Percentiles rank a stretch among this genome's conserved stretches.
Evolutionary conservation across 805 yeast species (phyloP).

Genomic region (Sungouiozyma intestinalis): DNA sequence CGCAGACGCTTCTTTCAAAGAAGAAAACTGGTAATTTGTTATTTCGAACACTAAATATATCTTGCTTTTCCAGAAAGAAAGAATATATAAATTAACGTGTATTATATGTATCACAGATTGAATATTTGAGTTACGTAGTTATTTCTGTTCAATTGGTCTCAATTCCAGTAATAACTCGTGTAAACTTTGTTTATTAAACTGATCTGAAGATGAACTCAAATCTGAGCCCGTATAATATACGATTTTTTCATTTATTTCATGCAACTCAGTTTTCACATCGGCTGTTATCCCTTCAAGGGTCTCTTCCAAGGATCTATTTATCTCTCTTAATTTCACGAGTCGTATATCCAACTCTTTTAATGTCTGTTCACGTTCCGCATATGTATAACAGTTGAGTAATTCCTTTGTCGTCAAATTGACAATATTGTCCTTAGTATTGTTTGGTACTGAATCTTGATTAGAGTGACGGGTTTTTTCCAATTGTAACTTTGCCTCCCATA

Average conservation of each 20-base stretch:
- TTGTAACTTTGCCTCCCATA: constrained; percentile 26
- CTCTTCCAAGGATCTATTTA: constrained; percentile 16
- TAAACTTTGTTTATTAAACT: not conserved
- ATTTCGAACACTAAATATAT: too few relatives aligned
- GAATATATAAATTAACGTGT: too few relatives aligned
- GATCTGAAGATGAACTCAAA: not conserved
- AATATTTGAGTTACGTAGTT: too few relatives aligned
- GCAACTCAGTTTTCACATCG: constrained; percentile 15
- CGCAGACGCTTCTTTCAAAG: not conserved
- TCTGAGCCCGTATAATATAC: not conserved
- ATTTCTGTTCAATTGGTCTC: not conserved
- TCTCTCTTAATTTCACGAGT: constrained; percentile 10
- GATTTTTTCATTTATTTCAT: constrained; percentile 8
- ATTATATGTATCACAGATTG: too few relatives aligned
- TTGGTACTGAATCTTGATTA: not conserved
- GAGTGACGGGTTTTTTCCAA: constrained; percentile 5
- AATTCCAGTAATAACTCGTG: not conserved
- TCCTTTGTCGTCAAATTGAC: constrained; percentile 19
- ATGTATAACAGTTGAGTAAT: constrained; percentile 19
- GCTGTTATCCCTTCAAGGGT: constrained; percentile 16
- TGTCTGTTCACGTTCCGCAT: constrained; percentile 14
- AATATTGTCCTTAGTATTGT: constrained; percentile 5
- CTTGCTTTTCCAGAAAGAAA: too few relatives aligned
- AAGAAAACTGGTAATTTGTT: not conserved
- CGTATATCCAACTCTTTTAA: constrained; percentile 17